Percentiles rank a stretch among this genome's conserved stretches.
Evolutionary conservation across 495 filamentous ascomycete genomes (phyloP).

Genomic region (Letharia columbiana): DNA sequence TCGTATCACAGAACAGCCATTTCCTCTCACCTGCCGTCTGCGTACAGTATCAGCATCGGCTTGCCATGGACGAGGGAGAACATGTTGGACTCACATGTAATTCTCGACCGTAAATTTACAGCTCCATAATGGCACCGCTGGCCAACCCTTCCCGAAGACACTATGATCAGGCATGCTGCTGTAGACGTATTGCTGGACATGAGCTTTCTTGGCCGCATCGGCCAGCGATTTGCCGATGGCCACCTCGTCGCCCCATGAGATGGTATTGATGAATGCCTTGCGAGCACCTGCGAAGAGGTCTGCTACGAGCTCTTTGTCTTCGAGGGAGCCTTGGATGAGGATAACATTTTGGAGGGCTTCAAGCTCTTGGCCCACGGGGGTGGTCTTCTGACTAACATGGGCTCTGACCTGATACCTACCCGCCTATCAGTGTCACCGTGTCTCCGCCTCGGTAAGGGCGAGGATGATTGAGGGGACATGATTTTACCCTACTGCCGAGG

Average conservation of each 20-base stretch:
- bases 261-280: slow-evolving; percentile 94
- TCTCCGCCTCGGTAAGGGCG: background rate
- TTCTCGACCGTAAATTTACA: slow-evolving; percentile 87
- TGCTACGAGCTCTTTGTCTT: slow-evolving; percentile 61
- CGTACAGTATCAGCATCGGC: background rate
- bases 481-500: slow-evolving; percentile 63
- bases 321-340: slow-evolving; percentile 72
- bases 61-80: background rate
- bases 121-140: slow-evolving; percentile 79
- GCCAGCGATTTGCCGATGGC: slow-evolving; percentile 79
- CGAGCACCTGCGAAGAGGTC: slow-evolving; percentile 74
- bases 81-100: slow-evolving; percentile 51
- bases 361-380: slow-evolving; percentile 70
- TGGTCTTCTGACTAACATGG: slow-evolving; percentile 74
- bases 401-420: slow-evolving; percentile 67
- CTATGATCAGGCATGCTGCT: slow-evolving; percentile 95
- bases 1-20: background rate
- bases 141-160: slow-evolving; percentile 61
- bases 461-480: background rate
- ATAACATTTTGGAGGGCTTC: slow-evolving; percentile 72
- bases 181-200: slow-evolving; percentile 87
- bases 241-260: slow-evolving; percentile 93
- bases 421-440: background rate
- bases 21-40: background rate
- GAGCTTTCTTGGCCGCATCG: slow-evolving; percentile 77